Base-by-base conservation (phyloP, 768 basidiomycete genomes). In the Mycena pura region DNA sequence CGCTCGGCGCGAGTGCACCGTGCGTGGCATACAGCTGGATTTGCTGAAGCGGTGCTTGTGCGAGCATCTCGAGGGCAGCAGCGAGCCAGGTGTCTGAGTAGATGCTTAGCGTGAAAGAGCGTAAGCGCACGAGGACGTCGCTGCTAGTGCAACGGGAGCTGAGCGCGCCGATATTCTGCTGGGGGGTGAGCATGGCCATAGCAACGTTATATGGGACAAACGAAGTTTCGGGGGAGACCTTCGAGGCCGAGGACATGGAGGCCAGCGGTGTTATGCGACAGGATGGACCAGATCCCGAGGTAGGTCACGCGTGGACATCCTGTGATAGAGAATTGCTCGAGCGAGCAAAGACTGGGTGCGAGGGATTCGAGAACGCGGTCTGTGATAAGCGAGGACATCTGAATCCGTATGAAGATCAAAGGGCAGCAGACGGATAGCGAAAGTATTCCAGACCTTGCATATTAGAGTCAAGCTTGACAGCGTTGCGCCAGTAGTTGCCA, bases 301-400 rank as follows among this genome's bases (percentile, higher is more conserved):
- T 92, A 82, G 1, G 88, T 90, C 24, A 92, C 84, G 67, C 82
- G 89, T 2, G 82, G 78, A 69, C 91, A 93, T 19, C 91, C 92
- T 1, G 84, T 80, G 13, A 94, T 72, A 51, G 83, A 78, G 3
- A 93, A 67, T 38, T 85, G 78, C 41, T 87, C 83, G 15, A 93
- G 74, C 7, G 80, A 74, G 9, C 68, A 63, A 28, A 91, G 77
- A 46, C 76, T 68, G 0, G 83, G 77, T 0, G 88, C 82, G 5
- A 92, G 65, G 4, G 75, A 66, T 45, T 76, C 77, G 28, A 93
- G 71, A 3, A 86, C 67, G 6, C 63, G 66, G 65, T 94, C 90
- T 0, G 86, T 89, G 38, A 93, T 74, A 6, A 83, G 71, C 13
- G 79, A 72, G 3, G 89, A 86, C 21, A 80, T 73, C 90, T 91